Percentiles rank a stretch among this genome's conserved stretches.
Evolutionary conservation across 169 alveolate genomes (phyloP).

Genomic region (Prorocentrum cordatum): DNA sequence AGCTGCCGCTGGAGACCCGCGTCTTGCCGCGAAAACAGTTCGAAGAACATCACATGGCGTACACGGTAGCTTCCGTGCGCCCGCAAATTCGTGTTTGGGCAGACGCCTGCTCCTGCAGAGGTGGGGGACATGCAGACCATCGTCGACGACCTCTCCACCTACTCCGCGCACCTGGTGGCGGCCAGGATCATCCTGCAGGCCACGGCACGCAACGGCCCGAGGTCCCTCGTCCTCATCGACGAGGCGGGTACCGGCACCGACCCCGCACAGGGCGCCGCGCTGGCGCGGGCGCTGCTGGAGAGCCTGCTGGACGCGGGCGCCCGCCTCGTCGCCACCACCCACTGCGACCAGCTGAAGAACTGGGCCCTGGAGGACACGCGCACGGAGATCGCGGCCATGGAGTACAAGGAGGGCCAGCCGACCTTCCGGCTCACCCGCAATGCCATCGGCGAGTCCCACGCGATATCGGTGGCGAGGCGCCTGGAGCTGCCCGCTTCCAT

Average conservation of each 20-base stretch:
- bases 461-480: not conserved
- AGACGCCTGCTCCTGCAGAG: constrained; percentile 45
- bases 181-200: constrained; percentile 2
- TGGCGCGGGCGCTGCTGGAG: constrained; percentile 47
- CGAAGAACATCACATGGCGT: no score
- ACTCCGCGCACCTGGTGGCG: constrained; percentile 54
- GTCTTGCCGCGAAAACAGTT: no score
- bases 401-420: not conserved
- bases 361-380: constrained; percentile 59
- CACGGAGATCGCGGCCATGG: not conserved
- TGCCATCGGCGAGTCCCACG: not conserved
- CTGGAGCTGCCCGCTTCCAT: not conserved
- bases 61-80: no score
- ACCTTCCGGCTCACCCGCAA: not conserved
- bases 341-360: constrained; percentile 59
- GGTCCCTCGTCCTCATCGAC: constrained; percentile 33
- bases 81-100: no score
- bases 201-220: not conserved
- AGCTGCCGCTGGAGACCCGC: no score
- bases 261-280: constrained; percentile 56
- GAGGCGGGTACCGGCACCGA: constrained; percentile 57
- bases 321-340: not conserved
- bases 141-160: constrained; percentile 63
- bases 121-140: constrained; percentile 68
- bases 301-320: not conserved